Conservation (phyloP, 2,329 filamentous ascomycete genomes). For the Cladosporium sphaerospermum region DNA sequence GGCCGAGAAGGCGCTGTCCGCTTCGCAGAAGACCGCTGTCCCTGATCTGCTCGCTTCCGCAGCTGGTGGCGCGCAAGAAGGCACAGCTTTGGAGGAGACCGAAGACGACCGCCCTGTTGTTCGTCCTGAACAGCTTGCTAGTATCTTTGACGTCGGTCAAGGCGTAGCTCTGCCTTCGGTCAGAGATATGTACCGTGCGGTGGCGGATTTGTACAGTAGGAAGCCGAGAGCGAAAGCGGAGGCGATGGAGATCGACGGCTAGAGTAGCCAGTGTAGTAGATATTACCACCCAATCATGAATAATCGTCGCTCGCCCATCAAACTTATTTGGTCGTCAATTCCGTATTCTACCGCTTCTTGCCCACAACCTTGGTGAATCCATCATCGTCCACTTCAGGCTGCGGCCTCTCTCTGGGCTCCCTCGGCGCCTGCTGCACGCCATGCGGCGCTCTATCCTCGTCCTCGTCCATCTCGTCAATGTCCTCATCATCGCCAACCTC, state of each 20-base stretch:
- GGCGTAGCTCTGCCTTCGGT: conserved; percentile 65
- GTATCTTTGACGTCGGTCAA: conserved; percentile 64
- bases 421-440: conserved; percentile 47
- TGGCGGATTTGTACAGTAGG: conserved; percentile 58
- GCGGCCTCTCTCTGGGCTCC: conserved; percentile 52
- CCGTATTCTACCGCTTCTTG: conserved; percentile 26
- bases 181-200: conserved; percentile 69
- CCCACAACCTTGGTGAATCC: conserved; percentile 34
- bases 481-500: conserved; percentile 49
- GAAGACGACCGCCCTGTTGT: conserved; percentile 56
- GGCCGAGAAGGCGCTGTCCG: not conserved
- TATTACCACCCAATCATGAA: conserved; percentile 9
- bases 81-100: conserved; percentile 25
- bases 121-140: conserved; percentile 59
- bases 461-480: conserved; percentile 48
- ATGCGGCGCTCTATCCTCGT: conserved; percentile 53
- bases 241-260: conserved; percentile 10
- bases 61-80: conserved; percentile 1
- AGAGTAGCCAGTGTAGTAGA: not conserved
- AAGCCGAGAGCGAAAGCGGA: conserved; percentile 37
- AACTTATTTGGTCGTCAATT: no score
- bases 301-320: not conserved
- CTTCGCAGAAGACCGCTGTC: conserved; percentile 29
- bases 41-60: conserved; percentile 19
- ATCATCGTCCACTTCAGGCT: conserved; percentile 46